Base-by-base conservation (phyloP, 1,139 yeast genomes). In the Candida smagusa region DNA sequence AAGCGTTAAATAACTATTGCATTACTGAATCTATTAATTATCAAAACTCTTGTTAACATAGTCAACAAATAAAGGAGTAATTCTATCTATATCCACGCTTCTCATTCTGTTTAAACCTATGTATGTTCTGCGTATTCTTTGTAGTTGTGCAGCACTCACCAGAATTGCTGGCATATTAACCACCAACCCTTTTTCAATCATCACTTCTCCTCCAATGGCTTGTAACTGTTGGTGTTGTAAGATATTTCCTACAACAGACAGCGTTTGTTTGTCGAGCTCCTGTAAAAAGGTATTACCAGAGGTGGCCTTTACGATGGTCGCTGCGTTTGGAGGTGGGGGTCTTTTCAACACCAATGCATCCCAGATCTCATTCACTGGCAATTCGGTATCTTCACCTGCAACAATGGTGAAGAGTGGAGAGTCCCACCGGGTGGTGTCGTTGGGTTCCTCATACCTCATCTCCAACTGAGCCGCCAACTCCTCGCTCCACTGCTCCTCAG, bases 381-480 rank as follows among this genome's bases (percentile, higher is more conserved):
- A 52, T 9, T 36, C 41, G 41, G 70, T 74, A 5, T 64, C 58
- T n/a, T 63, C 65, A 33, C 77, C 81, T 31, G 80, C 74, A 2
- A 81, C 74, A 1, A 87, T 60, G 0, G 87, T 79, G 56, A 88
- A 84, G 44, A 90, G 63, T 2, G 99, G 99, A 4, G 95, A 80
- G 56, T 92, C 99, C 98, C 98, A 92, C 43, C 97, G 68, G 28
- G 84, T 78, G 54, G 78, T 77, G 13, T 81, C 81, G 52, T 87
- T 85, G 1, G 99, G 99, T 57, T 92, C 98, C 59, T 92, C 98
- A 54, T 83, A 94, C 45, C 98, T 63, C 79, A 89, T 85, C 4
- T 80, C 74, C 45, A 92, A 63, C 38, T 84, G 92, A 16, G 72
- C 73, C 34, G 90, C 67, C 34, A 88, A 61, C 28, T 76, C 83